A percentile compares a stretch with the other conserved stretches of the same genome.
These are phyloP conservation scores for Beta macrorhiza DNA, from an alignment of 179 eudicot genomes.

Conservation along the genomic window DNA sequence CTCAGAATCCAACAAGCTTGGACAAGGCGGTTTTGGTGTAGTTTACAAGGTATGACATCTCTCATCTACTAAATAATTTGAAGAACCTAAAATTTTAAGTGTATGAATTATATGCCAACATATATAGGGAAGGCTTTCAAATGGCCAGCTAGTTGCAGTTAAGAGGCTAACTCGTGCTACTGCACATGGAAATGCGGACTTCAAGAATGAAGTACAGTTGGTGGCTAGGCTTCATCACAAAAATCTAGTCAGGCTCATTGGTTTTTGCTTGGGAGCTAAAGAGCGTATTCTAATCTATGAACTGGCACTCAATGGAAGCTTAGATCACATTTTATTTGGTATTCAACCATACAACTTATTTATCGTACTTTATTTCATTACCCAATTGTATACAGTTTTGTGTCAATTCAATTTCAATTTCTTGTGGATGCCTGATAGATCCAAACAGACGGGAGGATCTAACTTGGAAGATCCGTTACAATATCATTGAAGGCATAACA, in stretches of 20 bases:
- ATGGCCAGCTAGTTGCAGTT: slow-evolving; percentile 27
- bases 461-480: slow-evolving; percentile 26
- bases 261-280: slow-evolving; percentile 22
- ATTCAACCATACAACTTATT: background rate
- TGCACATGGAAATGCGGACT: slow-evolving; percentile 14
- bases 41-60: slow-evolving; percentile 13
- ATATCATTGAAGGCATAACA: slow-evolving; percentile 28
- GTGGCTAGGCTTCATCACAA: slow-evolving; percentile 25
- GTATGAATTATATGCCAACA: background rate
- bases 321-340: slow-evolving; percentile 28
- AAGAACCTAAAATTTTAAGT: background rate
- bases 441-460: slow-evolving; percentile 5
- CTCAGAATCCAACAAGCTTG: slow-evolving; percentile 20
- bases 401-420: background rate
- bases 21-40: slow-evolving; percentile 28
- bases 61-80: no score
- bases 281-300: slow-evolving; percentile 32
- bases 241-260: slow-evolving; percentile 24
- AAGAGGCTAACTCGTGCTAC: slow-evolving; percentile 18
- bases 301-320: slow-evolving; percentile 24
- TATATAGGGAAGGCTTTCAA: slow-evolving; percentile 27
- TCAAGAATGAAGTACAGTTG: slow-evolving; percentile 26
- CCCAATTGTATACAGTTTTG: no score
- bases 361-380: no score
- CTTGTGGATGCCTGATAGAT: slow-evolving; percentile 7